Evolutionary conservation across 805 yeast species (phyloP).

Genomic region (Ogataea pignaliae): DNA sequence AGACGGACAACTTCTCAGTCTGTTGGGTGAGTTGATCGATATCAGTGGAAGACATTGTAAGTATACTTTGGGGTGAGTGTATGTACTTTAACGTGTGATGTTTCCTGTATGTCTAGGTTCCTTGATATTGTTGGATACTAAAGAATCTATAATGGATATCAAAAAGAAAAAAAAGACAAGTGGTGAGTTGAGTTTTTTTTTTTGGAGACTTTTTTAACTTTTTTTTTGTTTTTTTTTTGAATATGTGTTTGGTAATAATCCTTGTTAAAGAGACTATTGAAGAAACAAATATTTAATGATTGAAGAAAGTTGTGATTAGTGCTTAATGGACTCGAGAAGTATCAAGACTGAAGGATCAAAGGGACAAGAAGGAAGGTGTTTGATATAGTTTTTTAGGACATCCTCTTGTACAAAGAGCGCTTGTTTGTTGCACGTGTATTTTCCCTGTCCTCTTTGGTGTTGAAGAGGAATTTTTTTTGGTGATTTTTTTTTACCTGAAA

Average conservation of each 20-base stretch:
- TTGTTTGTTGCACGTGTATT: no score
- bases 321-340: no score
- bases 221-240: constrained; percentile 15
- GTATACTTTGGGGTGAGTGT: background rate
- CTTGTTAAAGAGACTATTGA: background rate
- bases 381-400: no score
- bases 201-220: constrained; percentile 15
- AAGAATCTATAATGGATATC: constrained; percentile 1
- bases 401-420: no score
- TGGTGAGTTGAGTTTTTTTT: constrained; percentile 17
- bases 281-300: background rate
- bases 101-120: constrained; percentile 12
- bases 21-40: constrained; percentile 31
- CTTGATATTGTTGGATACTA: constrained; percentile 1
- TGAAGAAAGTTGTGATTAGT: no score
- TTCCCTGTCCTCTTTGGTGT: no score
- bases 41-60: constrained; percentile 31
- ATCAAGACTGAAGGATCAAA: no score
- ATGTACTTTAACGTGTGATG: constrained; percentile 2
- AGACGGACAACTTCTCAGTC: constrained; percentile 31
- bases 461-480: no score
- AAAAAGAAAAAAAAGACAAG: constrained; percentile 10
- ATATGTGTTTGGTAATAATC: background rate
- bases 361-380: no score
- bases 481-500: no score